These are phyloP conservation scores for Aspergillus udagawae DNA, from an alignment of 2,329 filamentous ascomycete species.

Conservation along the genomic window DNA sequence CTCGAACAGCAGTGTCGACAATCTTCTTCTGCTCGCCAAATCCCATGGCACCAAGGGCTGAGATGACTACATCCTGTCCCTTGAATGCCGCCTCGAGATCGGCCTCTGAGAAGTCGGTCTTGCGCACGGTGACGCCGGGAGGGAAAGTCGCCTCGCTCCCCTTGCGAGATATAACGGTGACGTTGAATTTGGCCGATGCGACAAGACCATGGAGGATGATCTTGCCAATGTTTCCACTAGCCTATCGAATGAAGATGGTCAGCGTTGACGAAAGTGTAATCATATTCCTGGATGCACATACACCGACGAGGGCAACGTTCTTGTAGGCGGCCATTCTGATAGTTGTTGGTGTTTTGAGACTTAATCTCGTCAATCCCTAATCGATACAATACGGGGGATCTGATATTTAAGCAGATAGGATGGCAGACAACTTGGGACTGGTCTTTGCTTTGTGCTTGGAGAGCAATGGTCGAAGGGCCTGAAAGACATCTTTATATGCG, in stretches of 20 bases:
- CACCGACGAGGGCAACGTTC: slow-evolving; percentile 16
- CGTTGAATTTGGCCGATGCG: slow-evolving; percentile 11
- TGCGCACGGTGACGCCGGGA: slow-evolving; percentile 14
- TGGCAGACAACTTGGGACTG: neutral
- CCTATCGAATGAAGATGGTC: slow-evolving; percentile 10
- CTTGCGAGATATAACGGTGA: slow-evolving; percentile 24
- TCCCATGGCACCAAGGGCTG: slow-evolving; percentile 19
- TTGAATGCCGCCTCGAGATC: slow-evolving; percentile 22
- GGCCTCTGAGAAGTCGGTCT: slow-evolving; percentile 21
- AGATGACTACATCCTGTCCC: slow-evolving; percentile 30
- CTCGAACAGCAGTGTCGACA: slow-evolving; percentile 28
- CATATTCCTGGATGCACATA: slow-evolving; percentile 4
- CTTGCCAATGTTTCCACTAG: slow-evolving; percentile 20
- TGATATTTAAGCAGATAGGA: too few species aligned
- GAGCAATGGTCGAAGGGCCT: neutral
- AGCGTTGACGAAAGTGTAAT: neutral
- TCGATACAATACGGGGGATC: too few species aligned
- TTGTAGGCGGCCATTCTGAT: slow-evolving; percentile 7
- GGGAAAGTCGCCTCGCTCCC: slow-evolving; percentile 19
- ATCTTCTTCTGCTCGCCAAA: slow-evolving; percentile 27
- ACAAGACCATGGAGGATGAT: slow-evolving; percentile 19
- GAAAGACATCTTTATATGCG: neutral
- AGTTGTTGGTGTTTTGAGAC: neutral
- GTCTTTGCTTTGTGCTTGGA: neutral
- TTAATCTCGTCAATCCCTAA: neutral